Evolutionary conservation across 2,329 filamentous ascomycete genomes (phyloP).

Genomic region (Cladosporium sphaerospermum): DNA sequence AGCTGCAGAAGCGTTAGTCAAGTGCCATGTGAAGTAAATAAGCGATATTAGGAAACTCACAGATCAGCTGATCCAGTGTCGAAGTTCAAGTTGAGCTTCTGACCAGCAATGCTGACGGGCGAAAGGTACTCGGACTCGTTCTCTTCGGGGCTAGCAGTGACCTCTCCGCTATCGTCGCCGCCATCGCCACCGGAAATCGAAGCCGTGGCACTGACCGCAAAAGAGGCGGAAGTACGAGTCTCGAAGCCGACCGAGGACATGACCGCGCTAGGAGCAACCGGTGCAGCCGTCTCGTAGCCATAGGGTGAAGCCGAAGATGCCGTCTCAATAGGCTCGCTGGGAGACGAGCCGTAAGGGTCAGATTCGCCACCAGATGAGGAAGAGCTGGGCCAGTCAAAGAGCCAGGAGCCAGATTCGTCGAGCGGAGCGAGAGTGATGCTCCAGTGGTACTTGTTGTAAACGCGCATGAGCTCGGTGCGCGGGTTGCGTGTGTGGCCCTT

Average conservation of each 20-base stretch:
- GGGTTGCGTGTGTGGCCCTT: conserved; percentile 44
- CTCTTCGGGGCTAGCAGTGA: conserved; percentile 57
- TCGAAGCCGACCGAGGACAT: conserved; percentile 7
- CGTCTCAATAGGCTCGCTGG: neutral
- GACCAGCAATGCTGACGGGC: conserved; percentile 63
- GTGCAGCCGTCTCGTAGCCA: neutral
- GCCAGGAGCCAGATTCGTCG: neutral
- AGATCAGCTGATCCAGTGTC: conserved; percentile 71
- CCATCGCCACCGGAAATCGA: conserved; percentile 12
- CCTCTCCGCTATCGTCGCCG: conserved; percentile 33
- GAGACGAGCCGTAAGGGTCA: neutral
- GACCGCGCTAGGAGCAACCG: neutral
- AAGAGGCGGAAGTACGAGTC: conserved; percentile 11
- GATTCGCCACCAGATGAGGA: neutral
- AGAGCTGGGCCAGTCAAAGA: neutral
- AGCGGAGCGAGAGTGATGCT: conserved; percentile 14
- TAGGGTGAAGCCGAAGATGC: neutral
- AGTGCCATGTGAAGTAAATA: neutral
- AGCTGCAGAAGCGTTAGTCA: conserved; percentile 37
- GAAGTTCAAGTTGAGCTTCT: conserved; percentile 63
- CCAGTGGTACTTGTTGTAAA: conserved; percentile 60
- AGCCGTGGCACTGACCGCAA: conserved; percentile 11
- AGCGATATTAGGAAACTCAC: conserved; percentile 33
- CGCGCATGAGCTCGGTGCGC: conserved; percentile 56
- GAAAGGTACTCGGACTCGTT: conserved; percentile 66